Base-by-base conservation (phyloP, 2,329 filamentous ascomycete species). In the Claviceps purpurea region DNA sequence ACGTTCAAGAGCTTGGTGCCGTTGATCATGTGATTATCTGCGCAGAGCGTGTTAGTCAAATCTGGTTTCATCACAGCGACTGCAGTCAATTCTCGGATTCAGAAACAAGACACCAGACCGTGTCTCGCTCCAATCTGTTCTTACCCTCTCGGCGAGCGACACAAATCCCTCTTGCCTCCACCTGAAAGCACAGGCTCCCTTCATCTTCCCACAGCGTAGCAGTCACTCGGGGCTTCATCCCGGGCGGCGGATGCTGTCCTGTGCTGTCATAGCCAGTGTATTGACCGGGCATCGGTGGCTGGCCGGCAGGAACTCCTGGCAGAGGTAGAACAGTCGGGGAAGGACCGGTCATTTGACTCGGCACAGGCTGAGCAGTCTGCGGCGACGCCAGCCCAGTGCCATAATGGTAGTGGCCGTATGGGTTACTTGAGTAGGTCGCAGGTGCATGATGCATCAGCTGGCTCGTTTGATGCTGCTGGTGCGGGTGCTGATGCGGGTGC, bases 21-120 rank as follows among this genome's bases (percentile, higher is more conserved):
- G 63, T 97, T 98, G 68, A 98, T 96, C 88, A 98, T 96, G 71
- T 95, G 89, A 69, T 96, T 97, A 62, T 96, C 91, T 94, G 57
- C 43, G 34, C 7, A 20, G 39, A 26, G 30, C 11, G 8, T 24
- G 10, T 41, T 42, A 14, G 24, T 24, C 42, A 11, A 34, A 44
- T 41, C 30, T 11, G 30, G 30, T 11, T 34, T 34, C 10, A 34
- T 34, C 3, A 34, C 30, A 34, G 30, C 8, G 30, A 11, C 10
- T 34, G 10, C 30, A 11, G 11, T 34, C 10, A 34, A 34, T 11
- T 34, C 8, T 34, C 1, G 30, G 10, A 4, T 34, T 34, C 10
- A 34, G 30, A 34, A 8, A 34, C 30, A 4, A 34, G 30, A 4
- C 30, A n/a, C 7, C 39, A 11, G 7, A 18, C 16, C n/a, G 39